Evolutionary conservation across 2,329 filamentous ascomycete species (phyloP).

Genomic region (Venturia aucupariae): DNA sequence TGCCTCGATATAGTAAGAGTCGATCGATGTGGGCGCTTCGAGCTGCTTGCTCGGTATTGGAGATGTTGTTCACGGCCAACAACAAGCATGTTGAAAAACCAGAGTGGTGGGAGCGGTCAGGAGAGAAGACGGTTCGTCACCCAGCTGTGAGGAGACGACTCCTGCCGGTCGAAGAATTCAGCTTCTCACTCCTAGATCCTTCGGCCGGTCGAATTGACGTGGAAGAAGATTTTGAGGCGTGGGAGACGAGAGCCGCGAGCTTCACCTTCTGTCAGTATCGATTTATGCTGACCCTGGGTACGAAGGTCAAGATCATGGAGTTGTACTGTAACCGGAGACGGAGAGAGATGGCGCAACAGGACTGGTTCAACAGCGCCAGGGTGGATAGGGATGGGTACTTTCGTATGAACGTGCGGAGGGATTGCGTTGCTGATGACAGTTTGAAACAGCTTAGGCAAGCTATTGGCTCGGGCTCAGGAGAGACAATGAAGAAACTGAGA

Average conservation of each 20-base stretch:
- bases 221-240: conserved; percentile 75
- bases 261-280: conserved; percentile 91
- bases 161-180: conserved; percentile 75
- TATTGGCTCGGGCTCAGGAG: conserved; percentile 68
- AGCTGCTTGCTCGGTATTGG: conserved; percentile 70
- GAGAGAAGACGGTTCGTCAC: conserved; percentile 28
- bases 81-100: conserved; percentile 34
- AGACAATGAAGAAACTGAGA: conserved; percentile 80
- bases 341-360: conserved; percentile 73
- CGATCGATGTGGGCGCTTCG: conserved; percentile 62
- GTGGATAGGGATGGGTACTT: conserved; percentile 79
- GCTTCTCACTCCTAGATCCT: conserved; percentile 77
- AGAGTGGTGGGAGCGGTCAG: conserved; percentile 30
- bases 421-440: conserved; percentile 84
- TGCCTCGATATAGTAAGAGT: conserved; percentile 6
- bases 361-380: conserved; percentile 63
- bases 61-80: conserved; percentile 75
- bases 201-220: conserved; percentile 51
- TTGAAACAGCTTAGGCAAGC: conserved; percentile 76
- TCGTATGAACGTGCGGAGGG: conserved; percentile 65
- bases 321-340: conserved; percentile 83
- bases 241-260: conserved; percentile 64
- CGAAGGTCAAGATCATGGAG: conserved; percentile 84
- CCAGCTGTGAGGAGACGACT: conserved; percentile 48
- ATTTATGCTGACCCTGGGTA: conserved; percentile 83